Evolutionary conservation across 495 filamentous ascomycete species (phyloP).

Genomic region (Aspergillus wentii): DNA sequence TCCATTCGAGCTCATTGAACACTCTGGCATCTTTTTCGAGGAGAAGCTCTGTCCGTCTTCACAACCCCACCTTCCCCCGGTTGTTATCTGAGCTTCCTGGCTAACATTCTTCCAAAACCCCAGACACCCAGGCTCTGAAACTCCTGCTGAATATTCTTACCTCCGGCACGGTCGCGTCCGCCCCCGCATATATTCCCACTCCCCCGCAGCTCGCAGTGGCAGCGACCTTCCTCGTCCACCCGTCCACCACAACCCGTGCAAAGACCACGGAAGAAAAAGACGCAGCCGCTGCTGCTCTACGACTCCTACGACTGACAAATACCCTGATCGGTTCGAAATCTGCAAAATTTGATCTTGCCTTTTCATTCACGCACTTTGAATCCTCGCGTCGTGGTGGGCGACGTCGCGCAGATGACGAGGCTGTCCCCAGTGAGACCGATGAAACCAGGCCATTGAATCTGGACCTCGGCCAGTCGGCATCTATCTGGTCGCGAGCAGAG

Average conservation of each 20-base stretch:
- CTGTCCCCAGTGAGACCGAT: slow-evolving; percentile 13
- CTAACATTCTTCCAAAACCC: slow-evolving; percentile 10
- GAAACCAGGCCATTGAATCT: slow-evolving; percentile 40
- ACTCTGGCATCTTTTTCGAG: slow-evolving; percentile 69
- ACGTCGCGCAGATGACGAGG: slow-evolving; percentile 17
- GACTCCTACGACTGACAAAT: slow-evolving; percentile 53
- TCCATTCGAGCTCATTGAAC: slow-evolving; percentile 57
- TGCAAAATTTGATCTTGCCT: slow-evolving; percentile 46
- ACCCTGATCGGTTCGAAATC: slow-evolving; percentile 46
- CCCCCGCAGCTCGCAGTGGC: slow-evolving; percentile 62
- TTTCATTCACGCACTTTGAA: slow-evolving; percentile 43
- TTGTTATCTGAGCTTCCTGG: not conserved
- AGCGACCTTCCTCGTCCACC: slow-evolving; percentile 65
- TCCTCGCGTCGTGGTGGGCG: slow-evolving; percentile 29
- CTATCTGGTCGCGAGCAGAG: slow-evolving; percentile 66
- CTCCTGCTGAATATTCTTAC: slow-evolving; percentile 63
- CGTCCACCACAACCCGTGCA: slow-evolving; percentile 60
- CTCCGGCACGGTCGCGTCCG: slow-evolving; percentile 43
- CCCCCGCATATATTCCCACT: slow-evolving; percentile 44
- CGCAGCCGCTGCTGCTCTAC: slow-evolving; percentile 49
- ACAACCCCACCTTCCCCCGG: not conserved
- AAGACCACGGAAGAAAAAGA: slow-evolving; percentile 45
- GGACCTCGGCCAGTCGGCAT: slow-evolving; percentile 56
- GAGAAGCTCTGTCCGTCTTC: slow-evolving; percentile 66
- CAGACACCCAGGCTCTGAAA: slow-evolving; percentile 64